Evolutionary conservation across 495 filamentous ascomycete species (phyloP).

Genomic region (Hypoxylon rickii): DNA sequence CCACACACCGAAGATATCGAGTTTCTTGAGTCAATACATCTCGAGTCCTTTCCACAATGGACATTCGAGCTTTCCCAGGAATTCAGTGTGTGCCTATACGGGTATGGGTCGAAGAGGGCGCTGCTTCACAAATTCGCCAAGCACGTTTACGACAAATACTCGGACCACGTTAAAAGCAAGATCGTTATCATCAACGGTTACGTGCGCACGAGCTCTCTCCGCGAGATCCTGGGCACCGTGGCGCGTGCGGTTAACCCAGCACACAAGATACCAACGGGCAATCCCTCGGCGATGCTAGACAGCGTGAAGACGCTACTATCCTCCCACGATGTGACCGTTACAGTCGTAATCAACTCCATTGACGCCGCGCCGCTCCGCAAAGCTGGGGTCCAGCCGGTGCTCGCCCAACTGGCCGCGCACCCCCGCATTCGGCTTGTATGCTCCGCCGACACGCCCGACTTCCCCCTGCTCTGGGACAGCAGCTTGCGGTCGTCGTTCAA

Average conservation of each 20-base stretch:
- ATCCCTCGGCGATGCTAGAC: slow-evolving; percentile 45
- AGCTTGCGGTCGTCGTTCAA: slow-evolving; percentile 76
- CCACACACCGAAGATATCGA: slow-evolving; percentile 72
- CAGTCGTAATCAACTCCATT: slow-evolving; percentile 82
- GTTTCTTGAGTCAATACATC: slow-evolving; percentile 75
- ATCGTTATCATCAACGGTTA: slow-evolving; percentile 93
- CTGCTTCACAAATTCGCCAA: slow-evolving; percentile 79
- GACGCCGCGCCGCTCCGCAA: slow-evolving; percentile 79
- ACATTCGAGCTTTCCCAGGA: slow-evolving; percentile 84
- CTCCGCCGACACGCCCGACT: slow-evolving; percentile 85
- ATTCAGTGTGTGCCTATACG: slow-evolving; percentile 91
- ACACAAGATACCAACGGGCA: slow-evolving; percentile 46
- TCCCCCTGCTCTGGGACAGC: slow-evolving; percentile 88
- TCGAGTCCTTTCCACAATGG: slow-evolving; percentile 87
- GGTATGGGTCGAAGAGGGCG: slow-evolving; percentile 84
- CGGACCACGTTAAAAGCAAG: slow-evolving; percentile 48
- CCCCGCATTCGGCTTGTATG: slow-evolving; percentile 75
- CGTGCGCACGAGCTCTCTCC: slow-evolving; percentile 71
- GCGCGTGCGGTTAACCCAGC: slow-evolving; percentile 65
- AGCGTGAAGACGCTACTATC: slow-evolving; percentile 62
- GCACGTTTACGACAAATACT: slow-evolving; percentile 61
- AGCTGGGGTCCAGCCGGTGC: slow-evolving; percentile 67
- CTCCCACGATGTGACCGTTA: slow-evolving; percentile 50
- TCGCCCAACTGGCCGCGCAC: slow-evolving; percentile 76
- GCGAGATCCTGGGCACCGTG: slow-evolving; percentile 77